Evolutionary conservation across 2,329 filamentous ascomycete species (phyloP), one percentile per base, ranked within the genome.

Genomic region (Pseudogymnoascus sp.): DNA sequence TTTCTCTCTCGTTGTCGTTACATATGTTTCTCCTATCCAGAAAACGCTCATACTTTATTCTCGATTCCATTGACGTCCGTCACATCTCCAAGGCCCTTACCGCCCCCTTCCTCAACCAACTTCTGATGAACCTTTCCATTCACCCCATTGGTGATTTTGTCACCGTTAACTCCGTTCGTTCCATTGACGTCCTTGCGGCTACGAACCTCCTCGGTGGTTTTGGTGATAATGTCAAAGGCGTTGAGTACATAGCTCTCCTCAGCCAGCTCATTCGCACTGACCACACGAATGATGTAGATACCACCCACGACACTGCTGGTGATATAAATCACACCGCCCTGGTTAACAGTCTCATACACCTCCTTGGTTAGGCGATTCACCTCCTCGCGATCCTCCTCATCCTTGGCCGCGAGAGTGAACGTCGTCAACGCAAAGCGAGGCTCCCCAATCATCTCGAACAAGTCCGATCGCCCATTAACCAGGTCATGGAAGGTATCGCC

Each of bases 401-500:
- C 62, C 6, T 71, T 74, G 2, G 78, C 79, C 57, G 80, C 81
- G 14, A 92, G 75, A 1, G 84, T 82, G 66, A 97, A 84, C 1
- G 92, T 90, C 0, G 90, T 89, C 59, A 97, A 79, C 1, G 85
- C 90, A 69, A 95, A 97, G 0, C 79, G 80, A 0, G 93, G 90
- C 3, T 82, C 82, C 0, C 89, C 86, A 18, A 95, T 76, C 15
- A 96, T 81, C 66, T 83, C 81, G 66, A 96, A 96, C 14, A 96
- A 71, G 70, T 96, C 90, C 0, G 73, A 67, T 2, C 89, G 76
- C 2, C 70, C 74, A 8, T 75, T 72, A 1, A 96, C 70, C 41
- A 89, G 77, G 0, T 71, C 75, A 2, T 84, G 82, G 64, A 97
- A 94, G 8, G 78, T 73, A 64, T 91, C 82, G n/a, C 89, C 90